A percentile compares a stretch with the other conserved stretches of the same genome.
These are phyloP conservation scores for Cryptococcus jaspeensis DNA, from an alignment of 1,284 basidiomycete species.

Conservation along the genomic window DNA sequence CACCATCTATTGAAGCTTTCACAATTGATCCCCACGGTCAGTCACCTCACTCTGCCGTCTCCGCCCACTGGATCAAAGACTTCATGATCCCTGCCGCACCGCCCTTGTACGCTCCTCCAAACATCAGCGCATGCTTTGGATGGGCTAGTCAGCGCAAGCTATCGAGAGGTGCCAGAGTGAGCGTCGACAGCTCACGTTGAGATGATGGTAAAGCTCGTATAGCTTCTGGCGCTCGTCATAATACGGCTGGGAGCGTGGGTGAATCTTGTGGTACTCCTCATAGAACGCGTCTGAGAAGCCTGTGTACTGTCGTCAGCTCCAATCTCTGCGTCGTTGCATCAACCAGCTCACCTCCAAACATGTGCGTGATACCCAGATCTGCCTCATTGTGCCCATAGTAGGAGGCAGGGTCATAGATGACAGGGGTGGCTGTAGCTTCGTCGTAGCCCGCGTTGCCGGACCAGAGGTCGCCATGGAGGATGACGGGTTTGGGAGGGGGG, in stretches of 20 bases:
- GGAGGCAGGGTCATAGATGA: constrained; percentile 78
- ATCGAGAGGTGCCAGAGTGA: not conserved
- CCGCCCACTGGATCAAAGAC: constrained; percentile 35
- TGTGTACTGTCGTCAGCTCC: constrained; percentile 10
- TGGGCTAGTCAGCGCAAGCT: not conserved
- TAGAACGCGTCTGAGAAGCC: constrained; percentile 70
- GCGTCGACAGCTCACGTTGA: constrained; percentile 57
- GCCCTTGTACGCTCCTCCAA: constrained; percentile 42
- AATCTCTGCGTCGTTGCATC: too few species aligned
- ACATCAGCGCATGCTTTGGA: constrained; percentile 46
- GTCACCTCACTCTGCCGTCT: constrained; percentile 2
- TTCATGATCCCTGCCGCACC: constrained; percentile 44
- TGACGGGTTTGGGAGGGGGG: constrained; percentile 63
- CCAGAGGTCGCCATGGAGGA: constrained; percentile 86
- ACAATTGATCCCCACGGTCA: too few species aligned
- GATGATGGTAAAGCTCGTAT: constrained; percentile 83
- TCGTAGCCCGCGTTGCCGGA: constrained; percentile 57
- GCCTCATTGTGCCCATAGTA: constrained; percentile 85
- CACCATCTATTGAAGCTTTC: too few species aligned
- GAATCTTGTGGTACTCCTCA: constrained; percentile 66
- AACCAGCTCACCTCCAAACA: constrained; percentile 66
- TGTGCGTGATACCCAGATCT: constrained; percentile 76
- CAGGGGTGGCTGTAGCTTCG: constrained; percentile 58
- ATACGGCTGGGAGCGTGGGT: constrained; percentile 70
- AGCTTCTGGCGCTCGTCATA: constrained; percentile 68